A percentile compares a stretch with the other conserved stretches of the same genome.
Conservation (phyloP, 345 rosid genomes). For the Passiflora organensis region DNA sequence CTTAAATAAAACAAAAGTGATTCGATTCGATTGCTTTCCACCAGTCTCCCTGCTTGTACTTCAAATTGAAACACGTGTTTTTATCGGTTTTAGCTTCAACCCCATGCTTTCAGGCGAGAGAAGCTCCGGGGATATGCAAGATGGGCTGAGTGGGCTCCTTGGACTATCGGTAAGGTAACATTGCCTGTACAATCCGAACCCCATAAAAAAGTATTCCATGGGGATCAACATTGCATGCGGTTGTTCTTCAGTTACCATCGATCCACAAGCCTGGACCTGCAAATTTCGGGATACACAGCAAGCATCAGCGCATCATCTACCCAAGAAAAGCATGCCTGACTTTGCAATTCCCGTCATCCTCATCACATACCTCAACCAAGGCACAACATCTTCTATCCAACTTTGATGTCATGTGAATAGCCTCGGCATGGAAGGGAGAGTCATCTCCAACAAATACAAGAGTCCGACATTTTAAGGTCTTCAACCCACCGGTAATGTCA, state of each 20-base stretch:
- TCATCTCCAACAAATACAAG: conserved; percentile 83
- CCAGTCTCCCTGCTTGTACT: neutral
- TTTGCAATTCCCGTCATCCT: too few relatives aligned
- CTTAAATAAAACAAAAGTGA: conserved; percentile 1
- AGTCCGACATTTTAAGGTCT: conserved; percentile 66
- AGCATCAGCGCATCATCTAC: neutral
- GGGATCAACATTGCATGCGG: conserved; percentile 31
- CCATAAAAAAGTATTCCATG: conserved; percentile 32
- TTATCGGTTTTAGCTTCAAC: conserved; percentile 28
- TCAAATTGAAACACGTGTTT: conserved; percentile 14
- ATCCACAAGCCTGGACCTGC: conserved; percentile 31
- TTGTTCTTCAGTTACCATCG: conserved; percentile 33
- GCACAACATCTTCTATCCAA: conserved; percentile 77
- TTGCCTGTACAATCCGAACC: conserved; percentile 26
- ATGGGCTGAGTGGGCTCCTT: conserved; percentile 29
- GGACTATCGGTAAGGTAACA: conserved; percentile 22
- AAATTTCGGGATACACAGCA: neutral
- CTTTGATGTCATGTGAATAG: conserved; percentile 75
- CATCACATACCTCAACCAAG: conserved; percentile 66
- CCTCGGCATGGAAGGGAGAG: conserved; percentile 82
- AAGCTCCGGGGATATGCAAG: conserved; percentile 30
- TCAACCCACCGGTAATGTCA: conserved; percentile 74
- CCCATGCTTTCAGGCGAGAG: conserved; percentile 35
- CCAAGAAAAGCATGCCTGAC: neutral
- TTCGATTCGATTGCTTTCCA: neutral